Conservation (phyloP, 2,329 filamentous ascomycete species). For the Sporothrix variecibatus region DNA sequence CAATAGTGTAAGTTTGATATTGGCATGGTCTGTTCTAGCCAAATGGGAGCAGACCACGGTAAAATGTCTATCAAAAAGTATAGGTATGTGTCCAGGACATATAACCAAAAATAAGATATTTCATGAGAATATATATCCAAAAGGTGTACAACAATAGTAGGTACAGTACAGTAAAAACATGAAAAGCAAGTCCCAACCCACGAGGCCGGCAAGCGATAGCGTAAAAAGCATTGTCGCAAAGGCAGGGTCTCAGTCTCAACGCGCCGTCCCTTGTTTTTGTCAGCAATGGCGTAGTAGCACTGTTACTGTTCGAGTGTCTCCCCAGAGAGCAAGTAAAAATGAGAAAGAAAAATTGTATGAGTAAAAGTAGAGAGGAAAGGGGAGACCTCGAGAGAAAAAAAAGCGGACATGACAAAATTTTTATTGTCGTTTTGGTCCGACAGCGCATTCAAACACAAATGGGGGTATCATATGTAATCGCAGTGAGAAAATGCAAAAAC, state of each 20-base stretch:
- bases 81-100: not conserved
- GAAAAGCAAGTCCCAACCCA: constrained; percentile 27
- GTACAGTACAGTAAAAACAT: not conserved
- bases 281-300: constrained; percentile 57
- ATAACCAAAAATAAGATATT: not conserved
- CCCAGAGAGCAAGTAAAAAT: constrained; percentile 2
- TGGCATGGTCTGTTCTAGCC: not conserved
- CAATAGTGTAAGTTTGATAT: not conserved
- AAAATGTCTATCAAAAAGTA: not conserved
- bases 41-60: not conserved
- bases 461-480: constrained; percentile 54
- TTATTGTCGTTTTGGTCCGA: constrained; percentile 35
- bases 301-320: constrained; percentile 52
- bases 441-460: constrained; percentile 57
- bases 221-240: constrained; percentile 33
- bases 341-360: not conserved
- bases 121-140: not conserved
- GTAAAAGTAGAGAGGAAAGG: not conserved
- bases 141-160: not conserved
- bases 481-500: constrained; percentile 33
- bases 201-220: constrained; percentile 33
- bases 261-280: constrained; percentile 43
- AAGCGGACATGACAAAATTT: not conserved
- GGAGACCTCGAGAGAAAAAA: constrained; percentile 1
- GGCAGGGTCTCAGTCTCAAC: constrained; percentile 36